Evolutionary conservation across 768 basidiomycete species (phyloP), one percentile per base, ranked within the genome.

Genomic region (Hortiboletus campestris): DNA sequence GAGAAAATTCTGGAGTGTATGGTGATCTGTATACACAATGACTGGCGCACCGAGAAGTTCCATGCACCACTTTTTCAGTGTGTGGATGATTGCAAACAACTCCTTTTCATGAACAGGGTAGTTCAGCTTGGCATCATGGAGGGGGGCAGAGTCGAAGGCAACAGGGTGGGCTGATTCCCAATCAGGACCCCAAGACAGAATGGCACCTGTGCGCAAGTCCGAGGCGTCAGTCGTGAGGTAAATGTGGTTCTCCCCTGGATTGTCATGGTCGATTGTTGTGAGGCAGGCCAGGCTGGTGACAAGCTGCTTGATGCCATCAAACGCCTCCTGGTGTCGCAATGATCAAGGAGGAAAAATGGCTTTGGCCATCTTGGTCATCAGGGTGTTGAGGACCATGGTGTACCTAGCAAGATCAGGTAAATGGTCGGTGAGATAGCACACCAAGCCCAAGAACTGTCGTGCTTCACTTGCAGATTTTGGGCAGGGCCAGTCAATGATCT

Each of bases 71-170:
- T 58, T 35, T 62, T 68, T 22, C 70, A 65, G 9, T 54, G 58
- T 49, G 34, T 59, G 0, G 65, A 79, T 49, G 44, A 65, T 71
- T 64, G 56, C 74, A 70, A 39, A 72, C 62, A 29, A 70, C 34
- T 64, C 72, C 0, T 76, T 71, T 13, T 69, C 64, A 6, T 74
- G 71, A 0, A 67, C 60, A 0, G 68, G 70, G 22, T 75, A 75
- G 50, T 72, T 71, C 2, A 66, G 54, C 2, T 25, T 4, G 4
- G 25, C 4, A 25, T 12, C 36, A 8, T 13, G 34, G 31, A 35
- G 3, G n/a, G 46, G 32, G 32, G 20, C 3, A 62, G 45, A 45
- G 11, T 52, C 14, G 11, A 53, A 53, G 9, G 51, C 44, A 5
- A 53, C 28, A 0, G 51, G 28, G 0, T 28, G n/a, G 2, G 43